phyloP scores from a whole-genome alignment of 2,329 filamentous ascomycete genomes.

The Aspergillus fischeri region DNA sequence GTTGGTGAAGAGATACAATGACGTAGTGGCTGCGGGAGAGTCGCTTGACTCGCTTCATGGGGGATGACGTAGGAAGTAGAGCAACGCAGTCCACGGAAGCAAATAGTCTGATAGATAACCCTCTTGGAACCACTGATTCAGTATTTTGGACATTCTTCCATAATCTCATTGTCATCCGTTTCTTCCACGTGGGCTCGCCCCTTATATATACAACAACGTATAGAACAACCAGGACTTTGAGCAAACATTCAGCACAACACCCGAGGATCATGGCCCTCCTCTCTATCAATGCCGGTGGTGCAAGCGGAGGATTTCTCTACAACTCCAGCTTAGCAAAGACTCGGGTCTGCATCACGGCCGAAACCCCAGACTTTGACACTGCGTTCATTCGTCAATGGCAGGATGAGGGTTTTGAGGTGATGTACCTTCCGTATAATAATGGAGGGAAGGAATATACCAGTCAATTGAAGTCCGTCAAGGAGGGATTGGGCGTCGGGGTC shows the following conservation, averaged over 20 bases:
- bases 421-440: constrained; percentile 54
- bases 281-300: constrained; percentile 30
- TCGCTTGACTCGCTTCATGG: not conserved
- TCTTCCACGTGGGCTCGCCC: not conserved
- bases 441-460: constrained; percentile 49
- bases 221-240: not conserved
- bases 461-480: constrained; percentile 49
- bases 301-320: constrained; percentile 32
- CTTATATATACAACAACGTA: not conserved
- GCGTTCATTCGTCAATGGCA: constrained; percentile 52
- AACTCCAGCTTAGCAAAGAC: constrained; percentile 31
- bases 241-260: not conserved
- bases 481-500: constrained; percentile 54
- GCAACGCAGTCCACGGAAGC: not conserved
- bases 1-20: not conserved
- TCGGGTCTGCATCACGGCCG: constrained; percentile 31
- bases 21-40: not conserved
- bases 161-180: not conserved
- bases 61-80: not conserved
- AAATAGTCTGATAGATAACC: not conserved
- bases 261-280: constrained; percentile 26
- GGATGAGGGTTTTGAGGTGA: constrained; percentile 58
- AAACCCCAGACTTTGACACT: constrained; percentile 48
- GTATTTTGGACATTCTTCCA: not conserved
- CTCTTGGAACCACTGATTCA: not conserved